These are phyloP conservation scores for Macrophomina tecta DNA, from an alignment of 2,329 filamentous ascomycete species.

Conservation along the genomic window DNA sequence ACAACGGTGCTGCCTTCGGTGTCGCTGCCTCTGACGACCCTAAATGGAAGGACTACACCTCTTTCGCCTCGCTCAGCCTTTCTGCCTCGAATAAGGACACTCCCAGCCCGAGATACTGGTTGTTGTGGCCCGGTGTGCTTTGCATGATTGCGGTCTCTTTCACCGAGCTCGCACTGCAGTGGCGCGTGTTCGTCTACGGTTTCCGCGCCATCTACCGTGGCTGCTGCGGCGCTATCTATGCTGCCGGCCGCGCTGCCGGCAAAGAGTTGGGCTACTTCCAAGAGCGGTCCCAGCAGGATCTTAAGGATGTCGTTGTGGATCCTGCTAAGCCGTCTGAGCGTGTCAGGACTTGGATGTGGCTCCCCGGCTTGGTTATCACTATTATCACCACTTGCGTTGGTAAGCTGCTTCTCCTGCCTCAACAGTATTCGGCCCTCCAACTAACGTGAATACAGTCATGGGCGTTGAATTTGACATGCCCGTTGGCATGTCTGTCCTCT, in stretches of 20 bases:
- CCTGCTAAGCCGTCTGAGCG: slow-evolving; percentile 54
- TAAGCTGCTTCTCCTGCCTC: neutral
- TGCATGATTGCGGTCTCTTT: slow-evolving; percentile 59
- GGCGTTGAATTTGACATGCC: slow-evolving; percentile 62
- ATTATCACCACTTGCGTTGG: slow-evolving; percentile 57
- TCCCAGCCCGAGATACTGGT: slow-evolving; percentile 59
- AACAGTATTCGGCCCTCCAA: neutral
- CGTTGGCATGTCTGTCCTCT: slow-evolving; percentile 62
- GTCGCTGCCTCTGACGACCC: slow-evolving; percentile 43
- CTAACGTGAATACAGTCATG: slow-evolving; percentile 46
- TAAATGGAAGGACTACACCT: slow-evolving; percentile 52
- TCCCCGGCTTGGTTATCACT: slow-evolving; percentile 52
- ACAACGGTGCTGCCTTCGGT: slow-evolving; percentile 58
- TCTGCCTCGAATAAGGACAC: slow-evolving; percentile 47
- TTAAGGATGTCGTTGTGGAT: slow-evolving; percentile 57
- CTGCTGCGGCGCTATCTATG: slow-evolving; percentile 51
- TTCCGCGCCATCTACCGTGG: slow-evolving; percentile 58
- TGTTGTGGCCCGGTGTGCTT: slow-evolving; percentile 59
- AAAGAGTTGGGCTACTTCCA: slow-evolving; percentile 53
- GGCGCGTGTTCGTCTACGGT: slow-evolving; percentile 54
- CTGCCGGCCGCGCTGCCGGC: slow-evolving; percentile 47
- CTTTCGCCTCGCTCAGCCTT: slow-evolving; percentile 48
- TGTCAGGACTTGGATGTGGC: slow-evolving; percentile 62
- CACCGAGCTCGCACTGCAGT: slow-evolving; percentile 53
- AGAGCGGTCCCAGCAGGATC: slow-evolving; percentile 45